Percentiles rank a stretch among this genome's conserved stretches.
Conservation (phyloP, 768 basidiomycete genomes). For the Mycena floridula region DNA sequence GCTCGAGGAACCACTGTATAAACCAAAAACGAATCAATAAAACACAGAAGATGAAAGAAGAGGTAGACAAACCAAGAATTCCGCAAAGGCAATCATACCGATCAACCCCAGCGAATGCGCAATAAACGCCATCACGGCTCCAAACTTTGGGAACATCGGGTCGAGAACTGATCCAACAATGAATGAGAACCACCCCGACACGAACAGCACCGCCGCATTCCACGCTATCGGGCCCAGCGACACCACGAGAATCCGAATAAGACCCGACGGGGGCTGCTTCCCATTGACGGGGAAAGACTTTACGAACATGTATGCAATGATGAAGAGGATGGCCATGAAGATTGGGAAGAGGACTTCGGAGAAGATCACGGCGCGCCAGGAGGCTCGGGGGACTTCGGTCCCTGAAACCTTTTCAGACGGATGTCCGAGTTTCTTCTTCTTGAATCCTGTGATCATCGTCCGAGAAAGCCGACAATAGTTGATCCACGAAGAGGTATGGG, state of each 20-base stretch:
- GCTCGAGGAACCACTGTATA: slow-evolving; percentile 85
- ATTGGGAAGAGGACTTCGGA: slow-evolving; percentile 85
- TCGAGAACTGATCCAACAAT: slow-evolving; percentile 91
- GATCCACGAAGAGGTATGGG: slow-evolving; percentile 98
- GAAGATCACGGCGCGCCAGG: slow-evolving; percentile 85
- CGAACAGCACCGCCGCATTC: slow-evolving; percentile 84
- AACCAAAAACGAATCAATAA: slow-evolving; percentile 1
- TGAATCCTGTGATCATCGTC: slow-evolving; percentile 99
- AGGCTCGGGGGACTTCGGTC: slow-evolving; percentile 90
- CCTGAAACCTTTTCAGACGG: slow-evolving; percentile 96
- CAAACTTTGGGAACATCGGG: slow-evolving; percentile 81
- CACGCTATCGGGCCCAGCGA: slow-evolving; percentile 92
- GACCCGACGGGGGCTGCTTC: slow-evolving; percentile 66
- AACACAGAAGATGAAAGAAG: slow-evolving; percentile 27
- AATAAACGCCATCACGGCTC: slow-evolving; percentile 85
- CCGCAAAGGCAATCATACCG: slow-evolving; percentile 92
- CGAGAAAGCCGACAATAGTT: slow-evolving; percentile 97
- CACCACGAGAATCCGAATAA: slow-evolving; percentile 91
- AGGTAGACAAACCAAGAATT: slow-evolving; percentile 83
- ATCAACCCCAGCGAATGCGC: slow-evolving; percentile 79
- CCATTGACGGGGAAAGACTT: slow-evolving; percentile 78
- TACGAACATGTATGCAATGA: slow-evolving; percentile 88
- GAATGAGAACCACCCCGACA: slow-evolving; percentile 85
- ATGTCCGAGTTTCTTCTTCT: slow-evolving; percentile 94
- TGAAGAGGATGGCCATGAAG: slow-evolving; percentile 79